phyloP scores from a whole-genome alignment of 2,329 filamentous ascomycete genomes.

The Tolypocladium sp. region DNA sequence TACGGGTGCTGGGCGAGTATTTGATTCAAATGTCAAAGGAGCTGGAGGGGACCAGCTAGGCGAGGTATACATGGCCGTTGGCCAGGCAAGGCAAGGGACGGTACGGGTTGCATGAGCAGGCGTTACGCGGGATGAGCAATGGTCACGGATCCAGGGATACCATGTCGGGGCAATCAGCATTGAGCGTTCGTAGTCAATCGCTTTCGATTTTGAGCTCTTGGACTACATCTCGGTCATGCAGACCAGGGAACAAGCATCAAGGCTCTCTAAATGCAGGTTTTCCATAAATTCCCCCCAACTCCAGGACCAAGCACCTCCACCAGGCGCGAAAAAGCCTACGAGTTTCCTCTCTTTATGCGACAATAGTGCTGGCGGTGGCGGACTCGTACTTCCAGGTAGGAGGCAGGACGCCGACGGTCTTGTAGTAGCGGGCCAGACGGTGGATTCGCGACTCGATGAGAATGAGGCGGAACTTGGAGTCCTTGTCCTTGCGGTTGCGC shows the following conservation, averaged over 20 bases:
- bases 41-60: conserved; percentile 34
- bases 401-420: conserved; percentile 76
- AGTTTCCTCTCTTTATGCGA: conserved; percentile 56
- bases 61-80: conserved; percentile 4
- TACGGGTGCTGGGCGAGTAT: conserved; percentile 62
- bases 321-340: conserved; percentile 9
- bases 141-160: conserved; percentile 3
- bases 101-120: not conserved
- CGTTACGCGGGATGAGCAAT: not conserved
- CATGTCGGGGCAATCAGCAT: conserved; percentile 9
- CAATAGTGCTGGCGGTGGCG: conserved; percentile 88
- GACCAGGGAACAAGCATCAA: conserved; percentile 30
- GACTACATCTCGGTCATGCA: conserved; percentile 20
- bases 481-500: conserved; percentile 99
- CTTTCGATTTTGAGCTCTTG: conserved; percentile 24
- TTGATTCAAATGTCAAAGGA: conserved; percentile 60
- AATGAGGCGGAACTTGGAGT: conserved; percentile 99
- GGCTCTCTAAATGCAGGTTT: conserved; percentile 35
- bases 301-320: conserved; percentile 26
- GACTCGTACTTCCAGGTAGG: conserved; percentile 99
- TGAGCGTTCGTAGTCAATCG: conserved; percentile 16
- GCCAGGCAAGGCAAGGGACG: not conserved
- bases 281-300: conserved; percentile 33
- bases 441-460: conserved; percentile 99
- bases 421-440: conserved; percentile 99